Percentiles rank a stretch among this genome's conserved stretches.
phyloP scores from a whole-genome alignment of 345 rosid species.

The Brassica incana region DNA sequence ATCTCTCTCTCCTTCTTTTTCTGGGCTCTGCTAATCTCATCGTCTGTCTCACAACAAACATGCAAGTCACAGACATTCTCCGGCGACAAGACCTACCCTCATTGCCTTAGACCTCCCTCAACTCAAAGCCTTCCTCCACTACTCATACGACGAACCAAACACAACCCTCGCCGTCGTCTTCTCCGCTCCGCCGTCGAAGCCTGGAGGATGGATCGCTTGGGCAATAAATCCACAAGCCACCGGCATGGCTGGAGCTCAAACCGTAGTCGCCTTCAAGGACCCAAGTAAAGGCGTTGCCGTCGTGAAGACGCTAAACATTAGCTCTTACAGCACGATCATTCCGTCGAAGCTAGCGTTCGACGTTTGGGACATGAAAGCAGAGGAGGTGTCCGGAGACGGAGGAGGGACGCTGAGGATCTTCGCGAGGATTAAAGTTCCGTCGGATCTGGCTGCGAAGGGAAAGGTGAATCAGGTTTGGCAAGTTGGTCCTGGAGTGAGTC shows the following conservation, averaged over 20 bases:
- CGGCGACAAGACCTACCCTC: conserved; percentile 45
- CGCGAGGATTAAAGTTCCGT: conserved; percentile 66
- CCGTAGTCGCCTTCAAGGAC: conserved; percentile 53
- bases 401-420: conserved; percentile 52
- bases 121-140: conserved; percentile 71
- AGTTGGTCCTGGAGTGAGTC: conserved; percentile 51
- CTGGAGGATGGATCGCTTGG: conserved; percentile 76
- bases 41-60: conserved; percentile 52
- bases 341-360: conserved; percentile 54
- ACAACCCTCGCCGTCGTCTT: conserved; percentile 67
- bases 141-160: conserved; percentile 62
- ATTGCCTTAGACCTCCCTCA: conserved; percentile 72
- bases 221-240: conserved; percentile 63
- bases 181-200: conserved; percentile 51
- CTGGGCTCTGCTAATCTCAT: conserved; percentile 40
- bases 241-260: conserved; percentile 75
- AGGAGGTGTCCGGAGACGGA: conserved; percentile 30
- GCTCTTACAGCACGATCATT: conserved; percentile 31
- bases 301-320: conserved; percentile 50
- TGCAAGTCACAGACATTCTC: conserved; percentile 60
- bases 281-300: conserved; percentile 40
- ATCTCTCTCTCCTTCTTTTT: conserved; percentile 26
- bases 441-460: conserved; percentile 46
- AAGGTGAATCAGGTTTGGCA: conserved; percentile 84
- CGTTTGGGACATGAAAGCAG: conserved; percentile 68